These are phyloP conservation scores for Yamadazyma atlantica DNA, from an alignment of 1,139 yeast genomes.

Conservation along the genomic window DNA sequence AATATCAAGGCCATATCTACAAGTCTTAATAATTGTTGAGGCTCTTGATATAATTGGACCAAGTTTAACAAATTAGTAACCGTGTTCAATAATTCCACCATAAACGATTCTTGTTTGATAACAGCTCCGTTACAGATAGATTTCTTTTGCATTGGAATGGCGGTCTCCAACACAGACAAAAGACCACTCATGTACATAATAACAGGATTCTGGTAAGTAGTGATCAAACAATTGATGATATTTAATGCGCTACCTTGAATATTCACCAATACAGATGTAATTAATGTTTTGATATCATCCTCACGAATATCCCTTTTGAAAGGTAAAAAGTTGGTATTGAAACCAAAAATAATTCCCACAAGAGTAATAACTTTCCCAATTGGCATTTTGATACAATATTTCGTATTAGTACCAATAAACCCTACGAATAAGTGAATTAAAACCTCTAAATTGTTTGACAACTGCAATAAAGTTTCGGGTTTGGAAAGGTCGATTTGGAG, in stretches of 20 bases:
- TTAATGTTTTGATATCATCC: conserved; percentile 40
- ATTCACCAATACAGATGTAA: conserved; percentile 40
- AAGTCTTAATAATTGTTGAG: conserved; percentile 39
- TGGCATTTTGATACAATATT: conserved; percentile 53
- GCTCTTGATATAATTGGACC: conserved; percentile 35
- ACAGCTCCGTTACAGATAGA: conserved; percentile 32
- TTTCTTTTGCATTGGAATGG: conserved; percentile 49
- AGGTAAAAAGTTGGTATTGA: conserved; percentile 54
- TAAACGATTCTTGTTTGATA: conserved; percentile 31
- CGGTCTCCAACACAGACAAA: conserved; percentile 52
- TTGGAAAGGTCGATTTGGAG: conserved; percentile 59
- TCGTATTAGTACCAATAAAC: conserved; percentile 47
- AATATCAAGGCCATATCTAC: conserved; percentile 47
- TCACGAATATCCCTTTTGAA: conserved; percentile 60
- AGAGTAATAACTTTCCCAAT: conserved; percentile 51
- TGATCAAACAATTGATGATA: conserved; percentile 39
- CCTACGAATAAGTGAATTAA: conserved; percentile 46
- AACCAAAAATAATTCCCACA: conserved; percentile 50
- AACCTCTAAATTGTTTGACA: conserved; percentile 49
- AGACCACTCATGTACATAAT: conserved; percentile 50
- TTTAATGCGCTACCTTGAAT: conserved; percentile 46
- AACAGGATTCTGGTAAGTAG: conserved; percentile 42
- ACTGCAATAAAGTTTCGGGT: conserved; percentile 48
- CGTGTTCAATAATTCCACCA: conserved; percentile 29
- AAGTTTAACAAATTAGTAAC: conserved; percentile 29